Percentiles rank a stretch among this genome's conserved stretches.
Conservation (phyloP, 2,329 filamentous ascomycete genomes). For the Verticillium dahliae region DNA sequence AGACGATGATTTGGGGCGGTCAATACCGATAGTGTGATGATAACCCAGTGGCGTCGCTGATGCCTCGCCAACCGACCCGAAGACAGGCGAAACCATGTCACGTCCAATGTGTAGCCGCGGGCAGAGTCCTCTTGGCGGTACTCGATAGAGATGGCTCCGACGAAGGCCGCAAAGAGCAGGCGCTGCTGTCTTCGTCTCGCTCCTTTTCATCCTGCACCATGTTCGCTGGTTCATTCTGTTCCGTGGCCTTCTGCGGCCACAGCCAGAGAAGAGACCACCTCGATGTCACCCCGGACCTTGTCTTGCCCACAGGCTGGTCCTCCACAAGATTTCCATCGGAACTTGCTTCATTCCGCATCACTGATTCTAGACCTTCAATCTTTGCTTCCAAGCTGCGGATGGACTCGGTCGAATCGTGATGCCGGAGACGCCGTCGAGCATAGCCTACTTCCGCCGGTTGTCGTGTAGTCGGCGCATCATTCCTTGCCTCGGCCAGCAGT, state of each 20-base stretch:
- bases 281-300: background rate
- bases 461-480: background rate
- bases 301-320: background rate
- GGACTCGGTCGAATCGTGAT: background rate
- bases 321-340: background rate
- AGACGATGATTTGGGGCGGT: too few species aligned
- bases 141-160: background rate
- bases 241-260: background rate
- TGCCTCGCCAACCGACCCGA: too few species aligned
- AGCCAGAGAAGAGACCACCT: background rate
- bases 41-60: too few species aligned
- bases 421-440: background rate
- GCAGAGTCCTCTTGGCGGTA: too few species aligned
- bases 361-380: background rate
- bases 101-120: too few species aligned
- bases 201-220: background rate
- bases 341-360: background rate
- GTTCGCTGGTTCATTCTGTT: background rate
- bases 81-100: too few species aligned
- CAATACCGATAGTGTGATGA: too few species aligned
- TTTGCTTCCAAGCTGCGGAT: background rate
- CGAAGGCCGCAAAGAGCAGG: background rate
- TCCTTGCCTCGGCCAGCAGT: background rate
- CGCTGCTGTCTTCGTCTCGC: background rate
- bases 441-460: background rate